Evolutionary conservation across 1,139 yeast genomes (phyloP), one percentile per base, ranked within the genome.

Genomic region (Geotrichum macrosporum): DNA sequence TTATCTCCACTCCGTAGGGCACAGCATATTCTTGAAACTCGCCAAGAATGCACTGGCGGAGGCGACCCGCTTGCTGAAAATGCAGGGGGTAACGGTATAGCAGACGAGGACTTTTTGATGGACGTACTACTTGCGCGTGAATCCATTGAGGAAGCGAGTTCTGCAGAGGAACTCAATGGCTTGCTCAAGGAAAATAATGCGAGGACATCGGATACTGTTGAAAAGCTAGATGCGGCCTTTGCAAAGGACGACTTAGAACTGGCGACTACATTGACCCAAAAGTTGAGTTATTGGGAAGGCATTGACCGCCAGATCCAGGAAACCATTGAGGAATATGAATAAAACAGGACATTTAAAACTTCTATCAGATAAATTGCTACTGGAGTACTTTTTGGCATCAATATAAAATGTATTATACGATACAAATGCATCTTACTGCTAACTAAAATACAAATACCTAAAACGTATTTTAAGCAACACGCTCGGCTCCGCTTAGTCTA

Each of bases 401-500:
- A 38, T 5, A 40, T 40, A 20, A 20, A 20, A 41, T 24, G 27
- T 24, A 8, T 8, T 24, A 8, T 24, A 10, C 10, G 10, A 8
- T 10, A 24, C 10, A 10, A 24, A 24, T 24, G 27, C 6, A 24
- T 8, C 9, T 8, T 8, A 24, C 6, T 24, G 10, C 6, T 24
- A 24, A 8, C 6, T 24, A 24, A 6, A 8, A 6, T 24, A 24
- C 27, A 24, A 6, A 24, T 16, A 27, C 22, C n/a, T 24, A 29
- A 12, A n/a, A n/a, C n/a, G n/a, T n/a, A n/a, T 13, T 13, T 38
- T 27, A 38, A 2, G 33, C 42, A 21, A 55, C 55, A 8, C 57
- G 59, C 50, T 88, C 96, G 30, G 95, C 87, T 40, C 97, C 96
- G 62, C 94, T 83, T 60, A 92, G 76, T 66, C 94, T 84, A 46